Percentiles rank a stretch among this genome's conserved stretches.
phyloP scores from a whole-genome alignment of 1,139 yeast species.

The Pichia sp. region DNA sequence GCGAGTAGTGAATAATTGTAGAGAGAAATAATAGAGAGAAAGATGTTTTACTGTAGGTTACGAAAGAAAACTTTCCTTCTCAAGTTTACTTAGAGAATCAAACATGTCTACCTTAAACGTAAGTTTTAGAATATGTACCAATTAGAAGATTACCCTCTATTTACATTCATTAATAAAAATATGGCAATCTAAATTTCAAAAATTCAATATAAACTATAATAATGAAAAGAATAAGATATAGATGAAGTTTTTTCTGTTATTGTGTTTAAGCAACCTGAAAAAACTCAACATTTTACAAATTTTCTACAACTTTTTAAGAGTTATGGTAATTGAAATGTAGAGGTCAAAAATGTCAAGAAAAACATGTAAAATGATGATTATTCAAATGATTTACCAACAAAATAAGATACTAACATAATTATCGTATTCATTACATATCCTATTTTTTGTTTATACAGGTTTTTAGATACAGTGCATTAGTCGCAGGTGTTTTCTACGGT shows the following conservation, averaged over 20 bases:
- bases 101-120: slow-evolving; percentile 43
- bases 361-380: not conserved
- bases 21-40: not conserved
- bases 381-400: not conserved
- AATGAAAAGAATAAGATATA: too few species aligned
- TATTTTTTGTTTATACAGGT: slow-evolving; percentile 24
- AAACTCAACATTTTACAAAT: not conserved
- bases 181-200: not conserved
- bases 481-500: slow-evolving; percentile 86
- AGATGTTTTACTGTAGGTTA: not conserved
- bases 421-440: not conserved
- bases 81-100: not conserved
- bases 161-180: not conserved
- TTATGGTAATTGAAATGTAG: not conserved
- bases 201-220: not conserved
- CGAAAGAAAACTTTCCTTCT: not conserved
- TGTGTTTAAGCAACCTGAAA: not conserved
- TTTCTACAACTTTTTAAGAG: too few species aligned
- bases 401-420: not conserved
- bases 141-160: not conserved
- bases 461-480: slow-evolving; percentile 88
- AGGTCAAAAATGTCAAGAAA: not conserved
- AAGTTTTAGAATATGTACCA: slow-evolving; percentile 11
- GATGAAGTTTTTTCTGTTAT: too few species aligned
- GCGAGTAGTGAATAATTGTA: not conserved